Evolutionary conservation across 140 eudicot species (phyloP), one percentile per base, ranked within the genome.

Genomic region (Flaveria floridana): DNA sequence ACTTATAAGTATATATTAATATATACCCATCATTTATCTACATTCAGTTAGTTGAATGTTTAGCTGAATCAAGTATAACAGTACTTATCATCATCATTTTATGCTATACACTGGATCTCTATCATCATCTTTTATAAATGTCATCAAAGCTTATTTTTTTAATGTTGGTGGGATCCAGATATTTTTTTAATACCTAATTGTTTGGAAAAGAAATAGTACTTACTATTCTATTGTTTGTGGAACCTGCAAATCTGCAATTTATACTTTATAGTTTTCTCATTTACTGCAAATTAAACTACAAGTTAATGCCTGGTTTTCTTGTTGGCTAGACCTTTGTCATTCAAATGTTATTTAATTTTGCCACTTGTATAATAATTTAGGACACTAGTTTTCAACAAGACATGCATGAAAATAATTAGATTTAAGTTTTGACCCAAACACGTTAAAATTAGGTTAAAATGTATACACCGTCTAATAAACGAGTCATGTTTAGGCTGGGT

Each of bases 221-320:
- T 62, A 18, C 58, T 34, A 26, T 67, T 21, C 66, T 52, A 53
- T 26, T 55, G 58, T 58, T 76, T 68, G 74, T 68, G 70, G 51
- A 77, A 77, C 70, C 76, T 68, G 81, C 81, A 77, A 77, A 77
- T 61, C 76, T 68, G 81, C 75, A 77, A 39, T 66, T 15, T 34
- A 51, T 34, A 28, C 21, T 18, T 48, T 68, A 23, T 34, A 41
- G 44, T 76, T 52, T 52, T 37, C 46, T 77, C 81, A 77, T 77
- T 68, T 68, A 77, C 76, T 68, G 44, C 69, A 7, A 68, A 68
- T 73, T 66, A 26, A 16, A 44, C 37, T 50, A 71, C 19, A 50
- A 50, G 55, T 61, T 51, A 68, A 75, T 15, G 69, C 69, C 53
- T 61, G 14, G 42, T 70, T 62, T 67, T 80, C 53, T 80, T 74